Percentiles rank a stretch among this genome's conserved stretches.
Evolutionary conservation across 169 alveolate species (phyloP).

Genomic region (Eimeria tenella): DNA sequence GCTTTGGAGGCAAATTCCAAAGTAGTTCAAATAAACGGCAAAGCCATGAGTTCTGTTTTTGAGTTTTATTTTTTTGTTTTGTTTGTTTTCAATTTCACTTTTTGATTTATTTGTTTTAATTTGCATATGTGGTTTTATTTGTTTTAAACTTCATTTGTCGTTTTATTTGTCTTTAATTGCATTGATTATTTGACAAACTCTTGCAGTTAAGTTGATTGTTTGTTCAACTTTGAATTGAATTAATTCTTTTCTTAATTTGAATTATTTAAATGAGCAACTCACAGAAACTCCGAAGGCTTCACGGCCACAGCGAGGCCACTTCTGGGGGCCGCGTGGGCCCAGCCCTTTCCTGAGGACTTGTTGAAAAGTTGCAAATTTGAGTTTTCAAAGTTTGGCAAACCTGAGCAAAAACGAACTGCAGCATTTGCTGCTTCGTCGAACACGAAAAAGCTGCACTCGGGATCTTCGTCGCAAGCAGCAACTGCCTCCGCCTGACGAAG

Average conservation of each 20-base stretch:
- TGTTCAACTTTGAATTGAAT: no score
- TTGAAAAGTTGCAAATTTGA: no score
- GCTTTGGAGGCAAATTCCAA: constrained; percentile 15
- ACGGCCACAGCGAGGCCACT: constrained; percentile 8
- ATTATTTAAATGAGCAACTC: neutral
- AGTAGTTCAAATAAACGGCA: constrained; percentile 60
- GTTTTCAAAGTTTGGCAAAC: neutral
- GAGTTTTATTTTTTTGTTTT: no score
- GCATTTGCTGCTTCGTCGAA: constrained; percentile 24
- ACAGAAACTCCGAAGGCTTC: constrained; percentile 56
- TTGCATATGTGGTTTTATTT: neutral
- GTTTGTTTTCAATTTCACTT: no score
- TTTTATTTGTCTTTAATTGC: neutral
- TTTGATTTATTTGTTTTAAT: no score
- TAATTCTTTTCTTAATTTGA: no score
- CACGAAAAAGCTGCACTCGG: constrained; percentile 7
- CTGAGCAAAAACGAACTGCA: constrained; percentile 40
- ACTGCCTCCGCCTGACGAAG: neutral
- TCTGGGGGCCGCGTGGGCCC: constrained; percentile 27
- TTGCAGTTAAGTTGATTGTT: no score
- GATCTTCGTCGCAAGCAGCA: constrained; percentile 21
- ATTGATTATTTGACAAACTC: no score
- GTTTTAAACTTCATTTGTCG: neutral
- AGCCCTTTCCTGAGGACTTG: neutral
- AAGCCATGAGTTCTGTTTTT: constrained; percentile 20